Base-by-base conservation (phyloP, 2,329 filamentous ascomycete species). In the Pseudogymnoascus sp. region DNA sequence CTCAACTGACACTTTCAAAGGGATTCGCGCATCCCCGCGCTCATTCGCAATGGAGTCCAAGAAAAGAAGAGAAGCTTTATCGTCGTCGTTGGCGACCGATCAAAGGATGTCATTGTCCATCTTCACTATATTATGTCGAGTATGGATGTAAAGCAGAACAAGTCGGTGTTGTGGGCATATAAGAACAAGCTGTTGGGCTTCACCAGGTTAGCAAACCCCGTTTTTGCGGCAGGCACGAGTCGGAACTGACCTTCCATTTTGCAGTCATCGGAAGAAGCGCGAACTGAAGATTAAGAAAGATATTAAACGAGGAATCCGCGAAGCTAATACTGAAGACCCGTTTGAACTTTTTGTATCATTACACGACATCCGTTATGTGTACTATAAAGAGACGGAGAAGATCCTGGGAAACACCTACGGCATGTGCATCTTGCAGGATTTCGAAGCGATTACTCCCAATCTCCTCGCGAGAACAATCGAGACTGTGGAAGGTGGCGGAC, bases 381-480 rank as follows among this genome's bases (percentile, higher is more conserved):
- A 96, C 82, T 99, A 99, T 81, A 99, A 99, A 78, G 95, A 99
- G 79, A 97, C 95, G 29, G 95, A 99, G 72, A 97, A 97, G 81
- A 97, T 99, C 73, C 78, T 97, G 63, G 95, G 95, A 74, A 96
- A 97, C 76, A 99, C 95, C 47, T 99, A 95, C 74, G 93, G 93
- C 74, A 97, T 97, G 91, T 97, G 92, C 75, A 96, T 99, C 68
- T 79, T 99, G 69, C 95, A 99, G 76, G 95, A 99, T 74, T 99
- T 99, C 71, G 95, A 99, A 77, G 95, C 93, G 42, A 85, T 99
- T 69, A 99, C 95, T 8, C 95, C 95, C n/a, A 99, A 99, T 73
- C 82, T 97, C 68, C 84, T 99, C 33, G 95, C 95, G 21, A 86
- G 93, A 66, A 97, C 93, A 0, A 91, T 99, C 69, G 96, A 99